phyloP scores from a whole-genome alignment of 2,329 filamentous ascomycete genomes.

The Diaporthe vaccinii region DNA sequence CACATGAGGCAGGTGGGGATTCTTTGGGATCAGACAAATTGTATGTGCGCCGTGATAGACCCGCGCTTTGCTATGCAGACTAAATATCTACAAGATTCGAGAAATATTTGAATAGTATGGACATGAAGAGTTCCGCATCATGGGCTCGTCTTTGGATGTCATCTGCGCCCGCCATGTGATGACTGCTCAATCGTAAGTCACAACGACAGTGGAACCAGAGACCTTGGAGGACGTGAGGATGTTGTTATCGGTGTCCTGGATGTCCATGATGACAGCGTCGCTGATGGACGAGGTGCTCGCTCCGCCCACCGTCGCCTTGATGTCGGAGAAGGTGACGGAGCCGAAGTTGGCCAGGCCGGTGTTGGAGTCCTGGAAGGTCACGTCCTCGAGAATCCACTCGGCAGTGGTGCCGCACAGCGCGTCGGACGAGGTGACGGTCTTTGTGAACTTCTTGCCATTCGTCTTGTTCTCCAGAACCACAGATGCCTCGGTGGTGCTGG shows the following conservation, averaged over 20 bases:
- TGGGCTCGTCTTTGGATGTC: neutral
- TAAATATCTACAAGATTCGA: neutral
- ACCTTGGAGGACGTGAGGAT: conserved; percentile 33
- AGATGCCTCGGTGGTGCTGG: conserved; percentile 32
- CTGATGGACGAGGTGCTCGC: conserved; percentile 49
- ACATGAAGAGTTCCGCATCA: neutral
- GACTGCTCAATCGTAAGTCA: conserved; percentile 50
- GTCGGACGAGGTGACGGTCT: conserved; percentile 37
- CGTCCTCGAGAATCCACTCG: conserved; percentile 41
- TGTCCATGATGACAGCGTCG: conserved; percentile 55
- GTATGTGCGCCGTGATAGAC: neutral
- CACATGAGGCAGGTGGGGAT: neutral
- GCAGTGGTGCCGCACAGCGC: conserved; percentile 33
- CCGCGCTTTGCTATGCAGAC: neutral
- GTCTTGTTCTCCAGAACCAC: conserved; percentile 37
- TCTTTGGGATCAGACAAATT: too few species aligned
- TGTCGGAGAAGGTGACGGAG: conserved; percentile 56
- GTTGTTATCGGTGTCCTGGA: conserved; percentile 52
- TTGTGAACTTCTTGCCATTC: conserved; percentile 36
- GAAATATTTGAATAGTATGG: neutral
- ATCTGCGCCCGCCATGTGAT: neutral
- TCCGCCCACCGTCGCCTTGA: conserved; percentile 51
- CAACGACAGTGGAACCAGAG: conserved; percentile 25
- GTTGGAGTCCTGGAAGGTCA: conserved; percentile 48
- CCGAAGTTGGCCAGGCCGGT: conserved; percentile 62